phyloP scores from a whole-genome alignment of 345 rosid genomes.

The Gossypium rotundifolium region DNA sequence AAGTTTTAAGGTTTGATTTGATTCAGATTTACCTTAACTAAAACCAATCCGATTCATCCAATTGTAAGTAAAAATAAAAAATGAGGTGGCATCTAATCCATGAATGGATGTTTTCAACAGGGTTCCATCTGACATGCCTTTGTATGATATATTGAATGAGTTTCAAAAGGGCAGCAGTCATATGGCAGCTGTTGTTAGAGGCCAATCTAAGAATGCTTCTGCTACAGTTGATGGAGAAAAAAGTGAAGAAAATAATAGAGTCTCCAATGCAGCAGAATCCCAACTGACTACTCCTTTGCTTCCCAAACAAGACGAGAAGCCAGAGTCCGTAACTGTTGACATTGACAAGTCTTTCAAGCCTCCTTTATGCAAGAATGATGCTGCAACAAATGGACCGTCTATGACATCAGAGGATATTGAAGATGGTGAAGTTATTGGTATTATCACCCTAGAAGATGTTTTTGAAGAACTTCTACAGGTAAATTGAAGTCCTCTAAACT shows the following conservation, averaged over 20 bases:
- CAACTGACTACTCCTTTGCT: constrained; percentile 60
- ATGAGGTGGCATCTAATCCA: not conserved
- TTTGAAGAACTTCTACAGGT: constrained; percentile 94
- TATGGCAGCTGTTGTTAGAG: constrained; percentile 94
- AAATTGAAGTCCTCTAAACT: constrained; percentile 1
- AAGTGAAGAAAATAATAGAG: constrained; percentile 30
- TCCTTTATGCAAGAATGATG: constrained; percentile 30
- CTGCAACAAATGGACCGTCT: constrained; percentile 18
- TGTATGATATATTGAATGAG: constrained; percentile 89
- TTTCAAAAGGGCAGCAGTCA: constrained; percentile 99
- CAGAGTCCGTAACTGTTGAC: constrained; percentile 49
- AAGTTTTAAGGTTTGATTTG: too few relatives aligned
- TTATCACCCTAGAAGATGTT: constrained; percentile 94
- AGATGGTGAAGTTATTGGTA: constrained; percentile 87
- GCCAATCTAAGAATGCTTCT: constrained; percentile 39
- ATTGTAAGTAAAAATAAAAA: too few relatives aligned
- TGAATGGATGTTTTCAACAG: constrained; percentile 30
- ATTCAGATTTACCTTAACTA: too few relatives aligned
- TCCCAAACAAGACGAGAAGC: constrained; percentile 40
- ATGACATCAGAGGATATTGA: constrained; percentile 65
- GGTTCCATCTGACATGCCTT: constrained; percentile 94
- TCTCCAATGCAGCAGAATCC: constrained; percentile 26
- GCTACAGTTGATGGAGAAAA: constrained; percentile 33
- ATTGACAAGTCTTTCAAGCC: constrained; percentile 48
- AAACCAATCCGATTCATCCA: too few relatives aligned